phyloP scores from a whole-genome alignment of 2,329 filamentous ascomycete species.

The Juglanconis sp. region DNA sequence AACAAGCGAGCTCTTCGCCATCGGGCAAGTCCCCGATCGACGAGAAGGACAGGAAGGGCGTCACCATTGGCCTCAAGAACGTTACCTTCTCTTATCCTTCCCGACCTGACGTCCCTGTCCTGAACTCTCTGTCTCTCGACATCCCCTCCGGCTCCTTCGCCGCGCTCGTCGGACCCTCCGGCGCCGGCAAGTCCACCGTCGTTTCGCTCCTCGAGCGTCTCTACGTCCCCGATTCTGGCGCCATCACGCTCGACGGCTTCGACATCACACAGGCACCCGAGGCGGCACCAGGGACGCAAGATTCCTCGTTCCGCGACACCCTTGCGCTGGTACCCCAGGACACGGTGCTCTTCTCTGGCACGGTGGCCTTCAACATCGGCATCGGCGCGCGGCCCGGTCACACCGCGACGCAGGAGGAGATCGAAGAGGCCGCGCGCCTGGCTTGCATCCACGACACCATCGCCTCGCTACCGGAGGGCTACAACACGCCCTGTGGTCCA shows the following conservation, averaged over 20 bases:
- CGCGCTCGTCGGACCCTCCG: constrained; percentile 63
- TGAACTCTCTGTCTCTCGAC: constrained; percentile 53
- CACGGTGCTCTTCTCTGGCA: constrained; percentile 55
- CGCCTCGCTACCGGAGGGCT: constrained; percentile 58
- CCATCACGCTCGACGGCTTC: constrained; percentile 41
- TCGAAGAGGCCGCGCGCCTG: constrained; percentile 63
- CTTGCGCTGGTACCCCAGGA: constrained; percentile 59
- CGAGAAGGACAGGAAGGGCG: constrained; percentile 26
- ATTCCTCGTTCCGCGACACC: constrained; percentile 41
- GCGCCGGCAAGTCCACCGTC: constrained; percentile 66
- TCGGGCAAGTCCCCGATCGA: neutral
- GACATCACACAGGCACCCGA: constrained; percentile 42
- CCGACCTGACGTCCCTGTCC: constrained; percentile 54
- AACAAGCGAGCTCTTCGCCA: neutral
- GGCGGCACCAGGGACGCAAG: constrained; percentile 32
- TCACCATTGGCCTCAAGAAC: constrained; percentile 52
- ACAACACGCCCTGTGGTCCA: constrained; percentile 66
- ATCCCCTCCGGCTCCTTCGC: constrained; percentile 59
- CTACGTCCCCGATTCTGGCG: constrained; percentile 41
- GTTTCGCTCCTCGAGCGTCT: constrained; percentile 53
- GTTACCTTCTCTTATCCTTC: constrained; percentile 66
- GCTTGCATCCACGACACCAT: constrained; percentile 72
- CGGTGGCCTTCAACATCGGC: constrained; percentile 52
- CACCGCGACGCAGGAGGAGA: constrained; percentile 55
- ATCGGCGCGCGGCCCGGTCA: constrained; percentile 53